Evolutionary conservation across 306 rosid species (phyloP).

Genomic region (Fagus crenata): DNA sequence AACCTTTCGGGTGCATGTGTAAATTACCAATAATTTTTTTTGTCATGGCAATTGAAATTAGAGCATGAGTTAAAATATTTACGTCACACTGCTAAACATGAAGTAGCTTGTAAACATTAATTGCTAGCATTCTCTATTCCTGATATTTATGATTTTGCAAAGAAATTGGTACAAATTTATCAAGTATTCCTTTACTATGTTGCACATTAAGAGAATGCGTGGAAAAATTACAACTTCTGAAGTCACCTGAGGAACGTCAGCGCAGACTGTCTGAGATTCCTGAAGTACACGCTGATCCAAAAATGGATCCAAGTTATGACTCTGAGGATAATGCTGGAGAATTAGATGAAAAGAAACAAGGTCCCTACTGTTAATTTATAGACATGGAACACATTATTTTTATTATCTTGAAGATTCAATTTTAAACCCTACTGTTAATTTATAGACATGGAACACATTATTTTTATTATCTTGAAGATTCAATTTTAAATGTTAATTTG

Average conservation of each 20-base stretch:
- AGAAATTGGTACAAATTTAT: constrained; percentile 23
- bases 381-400: constrained; percentile 13
- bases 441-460: constrained; percentile 14
- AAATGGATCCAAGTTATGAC: constrained; percentile 62
- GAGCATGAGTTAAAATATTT: neutral
- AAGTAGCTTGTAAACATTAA: neutral
- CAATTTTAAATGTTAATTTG: constrained; percentile 33
- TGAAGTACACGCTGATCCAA: constrained; percentile 72
- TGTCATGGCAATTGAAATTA: neutral
- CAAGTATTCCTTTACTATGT: constrained; percentile 67
- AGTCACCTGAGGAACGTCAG: constrained; percentile 69
- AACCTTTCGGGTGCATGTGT: too few relatives aligned
- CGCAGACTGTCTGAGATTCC: constrained; percentile 66
- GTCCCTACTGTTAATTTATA: constrained; percentile 40
- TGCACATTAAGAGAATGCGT: constrained; percentile 64
- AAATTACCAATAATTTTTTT: too few relatives aligned
- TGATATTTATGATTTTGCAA: constrained; percentile 20
- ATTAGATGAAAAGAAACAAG: constrained; percentile 58
- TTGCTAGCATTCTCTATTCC: neutral
- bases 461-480: constrained; percentile 17
- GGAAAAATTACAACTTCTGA: constrained; percentile 73
- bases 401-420: constrained; percentile 24
- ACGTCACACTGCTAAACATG: neutral
- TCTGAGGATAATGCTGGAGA: constrained; percentile 59
- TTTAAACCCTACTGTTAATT: constrained; percentile 29